Evolutionary conservation across 805 yeast genomes (phyloP).

Genomic region (Wickerhamiella occidentalis): DNA sequence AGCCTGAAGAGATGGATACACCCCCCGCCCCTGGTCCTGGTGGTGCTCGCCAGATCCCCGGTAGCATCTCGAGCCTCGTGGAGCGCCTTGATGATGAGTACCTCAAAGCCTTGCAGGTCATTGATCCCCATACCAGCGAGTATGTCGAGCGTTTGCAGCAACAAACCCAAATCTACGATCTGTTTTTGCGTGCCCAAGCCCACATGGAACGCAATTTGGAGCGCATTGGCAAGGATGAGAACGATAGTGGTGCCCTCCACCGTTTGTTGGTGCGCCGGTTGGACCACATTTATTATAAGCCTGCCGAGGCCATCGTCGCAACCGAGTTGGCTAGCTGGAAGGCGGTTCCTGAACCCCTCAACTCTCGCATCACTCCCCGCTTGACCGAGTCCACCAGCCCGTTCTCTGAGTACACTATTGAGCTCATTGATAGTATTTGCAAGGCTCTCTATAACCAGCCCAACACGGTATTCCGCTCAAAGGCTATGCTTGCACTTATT

Average conservation of each 20-base stretch:
- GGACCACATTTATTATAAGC: constrained; percentile 89
- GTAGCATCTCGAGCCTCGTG: constrained; percentile 73
- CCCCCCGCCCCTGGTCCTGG: constrained; percentile 41
- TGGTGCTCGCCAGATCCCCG: constrained; percentile 66
- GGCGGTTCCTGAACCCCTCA: constrained; percentile 31
- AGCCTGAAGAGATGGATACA: constrained; percentile 56
- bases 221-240: constrained; percentile 22
- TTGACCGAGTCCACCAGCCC: constrained; percentile 24
- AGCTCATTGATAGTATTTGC: constrained; percentile 53
- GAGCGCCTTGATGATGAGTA: constrained; percentile 95
- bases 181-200: constrained; percentile 73
- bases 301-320: constrained; percentile 54
- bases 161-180: constrained; percentile 62
- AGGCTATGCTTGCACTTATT: constrained; percentile 72
- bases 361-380: constrained; percentile 29
- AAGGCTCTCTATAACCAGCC: constrained; percentile 53
- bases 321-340: constrained; percentile 72
- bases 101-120: constrained; percentile 69
- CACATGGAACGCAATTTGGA: constrained; percentile 53
- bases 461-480: constrained; percentile 58
- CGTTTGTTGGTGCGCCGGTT: constrained; percentile 73
- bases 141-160: constrained; percentile 83
- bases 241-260: constrained; percentile 34
- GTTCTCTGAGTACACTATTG: constrained; percentile 36
- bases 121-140: constrained; percentile 92